A percentile compares a stretch with the other conserved stretches of the same genome.
Conservation (phyloP, 2,329 filamentous ascomycete genomes). For the Phyllosticta ampelicida region DNA sequence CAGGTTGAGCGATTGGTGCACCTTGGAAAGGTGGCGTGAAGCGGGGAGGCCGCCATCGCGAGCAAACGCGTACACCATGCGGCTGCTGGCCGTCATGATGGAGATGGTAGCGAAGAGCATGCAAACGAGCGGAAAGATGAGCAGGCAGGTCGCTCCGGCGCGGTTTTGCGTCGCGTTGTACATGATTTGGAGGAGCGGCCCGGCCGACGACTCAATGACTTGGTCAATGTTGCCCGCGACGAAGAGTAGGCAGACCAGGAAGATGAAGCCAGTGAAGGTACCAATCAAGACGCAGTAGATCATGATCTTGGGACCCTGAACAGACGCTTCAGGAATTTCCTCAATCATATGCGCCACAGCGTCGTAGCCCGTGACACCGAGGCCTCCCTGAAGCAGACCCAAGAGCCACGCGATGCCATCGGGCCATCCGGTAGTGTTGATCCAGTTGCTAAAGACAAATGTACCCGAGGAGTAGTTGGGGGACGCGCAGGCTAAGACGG, state of each 20-base stretch:
- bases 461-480: slow-evolving; percentile 52
- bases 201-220: slow-evolving; percentile 45
- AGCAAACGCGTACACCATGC: slow-evolving; percentile 59
- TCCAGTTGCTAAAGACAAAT: slow-evolving; percentile 57
- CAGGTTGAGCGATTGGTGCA: slow-evolving; percentile 51
- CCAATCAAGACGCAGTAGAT: slow-evolving; percentile 53
- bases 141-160: slow-evolving; percentile 50
- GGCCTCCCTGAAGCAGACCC: slow-evolving; percentile 42
- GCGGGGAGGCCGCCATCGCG: slow-evolving; percentile 56
- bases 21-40: slow-evolving; percentile 48
- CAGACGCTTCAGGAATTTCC: slow-evolving; percentile 48
- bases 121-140: slow-evolving; percentile 57
- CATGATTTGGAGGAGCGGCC: slow-evolving; percentile 52
- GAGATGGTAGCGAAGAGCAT: slow-evolving; percentile 52
- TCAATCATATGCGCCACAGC: slow-evolving; percentile 46
- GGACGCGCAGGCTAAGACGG: slow-evolving; percentile 53
- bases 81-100: slow-evolving; percentile 55
- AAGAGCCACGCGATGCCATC: slow-evolving; percentile 50
- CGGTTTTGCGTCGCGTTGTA: slow-evolving; percentile 51
- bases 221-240: slow-evolving; percentile 46
- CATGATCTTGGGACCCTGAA: slow-evolving; percentile 56
- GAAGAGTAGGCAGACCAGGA: slow-evolving; percentile 53
- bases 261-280: slow-evolving; percentile 51
- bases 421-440: slow-evolving; percentile 60
- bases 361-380: slow-evolving; percentile 46